Evolutionary conservation across 306 rosid genomes (phyloP), one percentile per base, ranked within the genome.

Genomic region (Elaeagnus macrophylla): DNA sequence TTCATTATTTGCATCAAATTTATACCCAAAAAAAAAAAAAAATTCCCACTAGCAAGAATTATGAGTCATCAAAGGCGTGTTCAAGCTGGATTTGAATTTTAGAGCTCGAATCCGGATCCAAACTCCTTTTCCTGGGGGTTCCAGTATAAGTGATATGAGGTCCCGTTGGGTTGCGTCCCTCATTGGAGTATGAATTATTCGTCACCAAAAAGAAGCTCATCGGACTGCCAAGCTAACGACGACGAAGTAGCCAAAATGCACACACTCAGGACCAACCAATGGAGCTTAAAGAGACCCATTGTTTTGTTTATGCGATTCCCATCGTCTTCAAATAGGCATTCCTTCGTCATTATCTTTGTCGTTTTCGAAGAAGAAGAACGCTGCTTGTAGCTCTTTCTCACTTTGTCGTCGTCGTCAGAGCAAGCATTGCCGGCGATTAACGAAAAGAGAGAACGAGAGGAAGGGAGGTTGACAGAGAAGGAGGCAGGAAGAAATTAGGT

Each of bases 111-210:
- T 88, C 75, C 6, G 83, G 72, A 48, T 83, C 95, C 5, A 95
- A 75, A 64, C 51, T 65, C 53, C 89, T 83, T 82, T 72, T 86
- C 13, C 93, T 73, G 51, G 73, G 18, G 39, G 79, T 59, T 38
- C 66, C 62, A 1, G 66, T 66, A 43, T 51, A 65, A 9, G 58
- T 48, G 59, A 75, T 62, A 53, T 63, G 79, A 60, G 67, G 74
- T 47, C 64, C 38, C 54, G n/a, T 41, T 75, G 39, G 65, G 60
- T 12, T 37, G 71, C 18, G 48, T 54, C 39, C 86, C 95, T 15
- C 95, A 91, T 78, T 90, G 91, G 13, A 79, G 75, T 16, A 89
- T 88, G 48, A 86, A 86, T 65, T 90, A 95, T 14, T 86, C 95
- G 67, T 90, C 95, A 71, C 86, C 97, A 18, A 76, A 40, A 64